Base-by-base conservation (phyloP, 129 eudicot genomes). In the Ambrosia artemisiifolia region DNA sequence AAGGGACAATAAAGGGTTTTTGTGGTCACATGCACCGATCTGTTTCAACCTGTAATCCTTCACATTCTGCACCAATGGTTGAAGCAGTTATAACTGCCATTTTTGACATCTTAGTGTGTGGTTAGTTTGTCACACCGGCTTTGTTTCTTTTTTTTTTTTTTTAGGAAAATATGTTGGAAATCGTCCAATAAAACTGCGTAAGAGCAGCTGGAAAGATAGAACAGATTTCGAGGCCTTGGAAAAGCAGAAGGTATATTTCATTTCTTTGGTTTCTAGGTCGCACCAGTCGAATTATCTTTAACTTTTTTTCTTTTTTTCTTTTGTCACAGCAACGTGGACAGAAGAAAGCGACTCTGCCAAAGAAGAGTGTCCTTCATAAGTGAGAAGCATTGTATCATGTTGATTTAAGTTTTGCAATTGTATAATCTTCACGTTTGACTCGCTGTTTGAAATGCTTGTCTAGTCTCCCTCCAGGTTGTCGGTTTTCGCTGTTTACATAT, bases 181-280 rank as follows among this genome's bases (percentile, higher is more conserved):
- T 42, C 91, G 98, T 16, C 96, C 98, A 19, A 87, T 92, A 50
- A 88, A 89, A 83, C 91, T 92, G 51, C 91, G 89, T 14, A 92
- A 87, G 83, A 88, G 98, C 91, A 92, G 84, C 62, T 92, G 98
- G 98, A 87, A 76, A 60, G 96, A 92, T 54, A 92, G 98, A 80
- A 92, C 83, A 42, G 95, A 92, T 71, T 14, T 62, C 9, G 91
- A 88, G 75, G 98, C 98, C 40, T 46, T 92, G 38, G 88, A 74
- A 62, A 92, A 85, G 54, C 98, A 89, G 40, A 89, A 85, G 91
- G 98, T 88, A 28, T 42, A 6, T 55, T 61, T 2, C 54, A 0
- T 24, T 62, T 28, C 38, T 10, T 9, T 13, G 13, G 38, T 65
- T 63, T 46, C 17, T 0, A 0, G 44, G 6, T 40, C 11, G 44